These are phyloP conservation scores for peach (Prunus persica) DNA, from an alignment of 306 rosid genomes.

Conservation along the genomic window DNA sequence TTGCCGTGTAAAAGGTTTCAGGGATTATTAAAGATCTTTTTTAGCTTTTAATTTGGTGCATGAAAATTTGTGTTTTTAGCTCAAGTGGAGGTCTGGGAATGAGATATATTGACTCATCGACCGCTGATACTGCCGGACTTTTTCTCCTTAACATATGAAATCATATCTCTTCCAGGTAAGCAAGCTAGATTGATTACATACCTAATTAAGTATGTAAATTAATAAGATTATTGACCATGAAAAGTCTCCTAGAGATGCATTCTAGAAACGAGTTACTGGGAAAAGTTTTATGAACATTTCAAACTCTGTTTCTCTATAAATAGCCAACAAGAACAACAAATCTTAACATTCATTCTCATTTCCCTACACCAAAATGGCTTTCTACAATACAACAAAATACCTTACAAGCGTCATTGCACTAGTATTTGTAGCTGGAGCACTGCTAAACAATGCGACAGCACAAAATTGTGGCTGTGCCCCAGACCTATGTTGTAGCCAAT, in stretches of 20 bases:
- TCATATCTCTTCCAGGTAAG: no score
- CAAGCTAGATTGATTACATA: no score
- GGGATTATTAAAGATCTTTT: no score
- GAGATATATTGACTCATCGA: no score
- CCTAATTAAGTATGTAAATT: background rate
- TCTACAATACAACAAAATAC: background rate
- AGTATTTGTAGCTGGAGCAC: background rate
- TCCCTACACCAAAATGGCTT: background rate
- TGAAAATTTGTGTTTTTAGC: no score
- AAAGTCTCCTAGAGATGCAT: background rate
- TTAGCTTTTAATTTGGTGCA: no score
- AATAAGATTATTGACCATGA: background rate
- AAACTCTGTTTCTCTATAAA: background rate
- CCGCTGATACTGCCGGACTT: no score
- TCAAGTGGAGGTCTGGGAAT: no score
- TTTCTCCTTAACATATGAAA: no score
- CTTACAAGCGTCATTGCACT: background rate
- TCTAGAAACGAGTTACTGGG: background rate
- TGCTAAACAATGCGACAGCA: background rate
- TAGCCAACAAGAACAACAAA: background rate
- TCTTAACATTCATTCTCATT: background rate
- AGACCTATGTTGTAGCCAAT: slow-evolving; percentile 25
- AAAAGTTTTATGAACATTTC: background rate
- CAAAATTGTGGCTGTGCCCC: slow-evolving; percentile 23
- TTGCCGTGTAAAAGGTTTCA: no score